Conservation (phyloP, 225 moss, liverwort and hornwort species). For the Sphagnum contortum region DNA sequence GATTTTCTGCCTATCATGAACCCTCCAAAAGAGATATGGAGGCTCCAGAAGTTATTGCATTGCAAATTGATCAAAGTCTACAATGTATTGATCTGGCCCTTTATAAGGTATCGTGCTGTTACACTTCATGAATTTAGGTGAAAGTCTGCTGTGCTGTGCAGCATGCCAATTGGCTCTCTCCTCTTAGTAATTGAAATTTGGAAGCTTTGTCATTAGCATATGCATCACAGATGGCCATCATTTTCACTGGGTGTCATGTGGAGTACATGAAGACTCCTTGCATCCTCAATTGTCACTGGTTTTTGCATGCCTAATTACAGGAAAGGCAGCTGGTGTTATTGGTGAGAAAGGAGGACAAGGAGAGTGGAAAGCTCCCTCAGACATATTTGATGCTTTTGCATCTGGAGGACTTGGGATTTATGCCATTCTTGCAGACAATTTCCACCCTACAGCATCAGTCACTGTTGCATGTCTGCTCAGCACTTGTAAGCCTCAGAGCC, state of each 20-base stretch:
- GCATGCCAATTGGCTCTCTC: neutral
- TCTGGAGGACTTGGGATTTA: conserved; percentile 65
- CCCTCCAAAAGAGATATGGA: conserved; percentile 15
- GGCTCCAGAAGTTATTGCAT: conserved; percentile 49
- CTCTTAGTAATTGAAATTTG: neutral
- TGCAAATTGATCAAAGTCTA: conserved; percentile 53
- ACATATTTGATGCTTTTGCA: conserved; percentile 79
- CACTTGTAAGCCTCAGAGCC: conserved; percentile 27
- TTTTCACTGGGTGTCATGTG: too few species aligned
- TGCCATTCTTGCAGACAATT: conserved; percentile 24
- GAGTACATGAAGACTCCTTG: too few species aligned
- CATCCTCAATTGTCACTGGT: too few species aligned
- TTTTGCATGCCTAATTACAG: conserved; percentile 16
- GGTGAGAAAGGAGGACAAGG: conserved; percentile 41
- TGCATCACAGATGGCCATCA: too few species aligned
- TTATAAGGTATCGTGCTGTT: conserved; percentile 54
- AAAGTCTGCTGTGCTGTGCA: neutral
- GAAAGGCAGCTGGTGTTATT: conserved; percentile 66
- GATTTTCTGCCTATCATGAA: conserved; percentile 33
- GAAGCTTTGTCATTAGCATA: too few species aligned
- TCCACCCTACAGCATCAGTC: conserved; percentile 28
- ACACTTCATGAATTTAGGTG: too few species aligned
- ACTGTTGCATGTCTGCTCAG: conserved; percentile 50
- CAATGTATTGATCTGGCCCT: conserved; percentile 73
- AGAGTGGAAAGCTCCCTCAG: conserved; percentile 40